A percentile compares a stretch with the other conserved stretches of the same genome.
Evolutionary conservation across 805 yeast species (phyloP).

Genomic region (Zygosaccharomyces pseudorouxii): DNA sequence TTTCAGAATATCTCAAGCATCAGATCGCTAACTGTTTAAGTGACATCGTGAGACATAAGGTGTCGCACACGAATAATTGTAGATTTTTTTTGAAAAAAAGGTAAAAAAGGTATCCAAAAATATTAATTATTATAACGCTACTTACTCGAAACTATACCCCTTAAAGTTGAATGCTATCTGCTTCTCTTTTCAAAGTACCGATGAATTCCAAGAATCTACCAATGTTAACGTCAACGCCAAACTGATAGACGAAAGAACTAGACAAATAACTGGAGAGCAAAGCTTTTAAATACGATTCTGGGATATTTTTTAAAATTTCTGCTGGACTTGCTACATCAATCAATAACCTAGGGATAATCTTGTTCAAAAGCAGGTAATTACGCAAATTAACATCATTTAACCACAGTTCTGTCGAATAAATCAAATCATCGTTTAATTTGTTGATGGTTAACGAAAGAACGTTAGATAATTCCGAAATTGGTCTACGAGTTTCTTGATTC

Average conservation of each 20-base stretch:
- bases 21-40: background rate
- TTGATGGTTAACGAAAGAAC: slow-evolving; percentile 78
- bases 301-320: slow-evolving; percentile 68
- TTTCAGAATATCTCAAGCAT: background rate
- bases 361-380: slow-evolving; percentile 59
- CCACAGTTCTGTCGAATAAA: slow-evolving; percentile 79
- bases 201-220: slow-evolving; percentile 70
- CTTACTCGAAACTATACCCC: background rate
- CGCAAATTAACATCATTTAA: slow-evolving; percentile 71
- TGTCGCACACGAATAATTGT: background rate
- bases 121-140: background rate
- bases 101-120: background rate
- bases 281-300: slow-evolving; percentile 81
- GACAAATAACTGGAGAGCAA: slow-evolving; percentile 84
- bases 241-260: slow-evolving; percentile 75
- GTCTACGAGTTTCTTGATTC: slow-evolving; percentile 55
- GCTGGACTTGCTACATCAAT: slow-evolving; percentile 62
- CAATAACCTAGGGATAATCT: slow-evolving; percentile 74
- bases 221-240: slow-evolving; percentile 74
- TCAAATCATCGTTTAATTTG: slow-evolving; percentile 78
- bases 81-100: background rate
- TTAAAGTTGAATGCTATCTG: slow-evolving; percentile 9
- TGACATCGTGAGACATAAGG: background rate
- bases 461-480: slow-evolving; percentile 70
- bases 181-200: slow-evolving; percentile 48